Percentiles rank a stretch among this genome's conserved stretches.
phyloP scores from a whole-genome alignment of 1,284 basidiomycete genomes.

The Neolentinus lepideus region DNA sequence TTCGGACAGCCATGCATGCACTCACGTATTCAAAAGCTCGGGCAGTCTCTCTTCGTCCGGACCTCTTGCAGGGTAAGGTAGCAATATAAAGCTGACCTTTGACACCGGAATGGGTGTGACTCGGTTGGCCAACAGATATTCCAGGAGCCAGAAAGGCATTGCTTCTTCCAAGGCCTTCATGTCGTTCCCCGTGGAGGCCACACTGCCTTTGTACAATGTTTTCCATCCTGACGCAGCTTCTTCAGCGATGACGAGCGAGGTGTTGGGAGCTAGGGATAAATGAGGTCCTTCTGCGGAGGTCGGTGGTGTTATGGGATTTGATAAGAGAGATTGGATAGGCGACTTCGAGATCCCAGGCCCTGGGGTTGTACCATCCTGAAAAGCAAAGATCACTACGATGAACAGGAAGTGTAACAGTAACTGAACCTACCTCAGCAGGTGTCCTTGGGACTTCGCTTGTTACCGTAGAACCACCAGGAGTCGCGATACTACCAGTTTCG shows the following conservation, averaged over 20 bases:
- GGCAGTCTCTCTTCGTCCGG: conserved; percentile 54
- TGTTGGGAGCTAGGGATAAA: conserved; percentile 54
- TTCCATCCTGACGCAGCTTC: conserved; percentile 77
- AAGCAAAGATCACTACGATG: background rate
- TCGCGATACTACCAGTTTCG: conserved; percentile 22
- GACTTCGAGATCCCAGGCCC: conserved; percentile 28
- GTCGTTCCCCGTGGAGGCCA: conserved; percentile 60
- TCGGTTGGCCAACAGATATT: conserved; percentile 77
- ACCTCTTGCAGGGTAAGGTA: conserved; percentile 65
- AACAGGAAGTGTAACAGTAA: background rate
- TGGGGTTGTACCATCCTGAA: conserved; percentile 15
- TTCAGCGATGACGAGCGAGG: conserved; percentile 77
- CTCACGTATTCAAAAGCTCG: conserved; percentile 71
- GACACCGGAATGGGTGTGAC: conserved; percentile 37
- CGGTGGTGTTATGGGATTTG: conserved; percentile 66
- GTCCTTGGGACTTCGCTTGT: background rate
- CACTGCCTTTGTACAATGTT: conserved; percentile 71
- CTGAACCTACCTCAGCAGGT: conserved; percentile 16
- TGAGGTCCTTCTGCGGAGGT: conserved; percentile 67
- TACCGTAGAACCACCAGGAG: conserved; percentile 16
- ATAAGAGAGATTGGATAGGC: conserved; percentile 60
- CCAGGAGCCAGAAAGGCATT: conserved; percentile 85
- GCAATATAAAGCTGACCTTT: conserved; percentile 85
- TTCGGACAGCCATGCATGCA: conserved; percentile 11
- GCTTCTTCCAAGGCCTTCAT: conserved; percentile 64